phyloP scores from a whole-genome alignment of 352 stramenopile species.

The Saprolegnia parasitica region DNA sequence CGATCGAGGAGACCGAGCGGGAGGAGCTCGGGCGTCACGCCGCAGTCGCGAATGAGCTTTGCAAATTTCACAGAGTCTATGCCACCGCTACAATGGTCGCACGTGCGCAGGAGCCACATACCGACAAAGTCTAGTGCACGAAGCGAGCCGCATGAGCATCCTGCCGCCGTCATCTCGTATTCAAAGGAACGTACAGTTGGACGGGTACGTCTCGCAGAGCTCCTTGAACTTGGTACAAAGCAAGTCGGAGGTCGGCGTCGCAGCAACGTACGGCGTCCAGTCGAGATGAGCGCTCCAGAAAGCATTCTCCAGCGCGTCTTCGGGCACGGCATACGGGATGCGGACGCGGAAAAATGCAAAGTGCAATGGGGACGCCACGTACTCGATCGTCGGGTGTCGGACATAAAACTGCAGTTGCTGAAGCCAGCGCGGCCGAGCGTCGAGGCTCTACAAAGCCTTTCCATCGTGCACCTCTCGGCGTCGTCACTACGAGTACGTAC shows the following conservation, averaged over 20 bases:
- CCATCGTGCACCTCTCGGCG: background rate
- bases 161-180: background rate
- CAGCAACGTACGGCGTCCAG: slow-evolving; percentile 37
- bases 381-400: slow-evolving; percentile 47
- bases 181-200: slow-evolving; percentile 6
- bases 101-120: background rate
- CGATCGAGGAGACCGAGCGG: slow-evolving; percentile 37
- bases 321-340: slow-evolving; percentile 33
- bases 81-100: background rate
- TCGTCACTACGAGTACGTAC: background rate
- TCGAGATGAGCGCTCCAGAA: slow-evolving; percentile 62
- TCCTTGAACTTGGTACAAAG: slow-evolving; percentile 43
- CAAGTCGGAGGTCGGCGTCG: slow-evolving; percentile 39
- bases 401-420: slow-evolving; percentile 49
- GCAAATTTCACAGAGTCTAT: slow-evolving; percentile 78
- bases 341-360: slow-evolving; percentile 43
- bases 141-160: too few species aligned
- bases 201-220: slow-evolving; percentile 50
- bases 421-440: slow-evolving; percentile 43
- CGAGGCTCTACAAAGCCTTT: slow-evolving; percentile 1
- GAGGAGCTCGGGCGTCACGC: slow-evolving; percentile 43
- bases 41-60: slow-evolving; percentile 61
- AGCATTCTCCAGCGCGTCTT: slow-evolving; percentile 38
- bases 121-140: slow-evolving; percentile 29
- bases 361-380: slow-evolving; percentile 10